A percentile compares a stretch with the other conserved stretches of the same genome.
Evolutionary conservation across 2,329 filamentous ascomycete genomes (phyloP).

Genomic region (Intubia oerlemansii): DNA sequence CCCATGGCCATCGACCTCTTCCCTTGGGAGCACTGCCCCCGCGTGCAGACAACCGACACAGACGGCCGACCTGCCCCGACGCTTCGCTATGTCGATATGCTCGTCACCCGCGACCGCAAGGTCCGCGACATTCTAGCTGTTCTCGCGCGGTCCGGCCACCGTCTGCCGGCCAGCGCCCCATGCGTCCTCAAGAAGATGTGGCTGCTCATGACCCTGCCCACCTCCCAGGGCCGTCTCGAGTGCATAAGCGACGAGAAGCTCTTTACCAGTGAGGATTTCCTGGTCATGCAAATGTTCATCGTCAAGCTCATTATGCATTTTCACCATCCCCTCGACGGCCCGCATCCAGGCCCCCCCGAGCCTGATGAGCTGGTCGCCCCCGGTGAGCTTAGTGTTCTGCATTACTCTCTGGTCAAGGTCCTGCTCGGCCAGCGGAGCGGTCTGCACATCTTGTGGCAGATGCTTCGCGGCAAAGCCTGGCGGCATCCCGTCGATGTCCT

Average conservation of each 20-base stretch:
- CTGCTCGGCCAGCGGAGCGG: constrained; percentile 34
- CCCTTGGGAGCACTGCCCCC: constrained; percentile 35
- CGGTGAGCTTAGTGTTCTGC: too few species aligned
- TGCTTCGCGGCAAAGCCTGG: constrained; percentile 35
- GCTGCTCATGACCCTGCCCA: constrained; percentile 47
- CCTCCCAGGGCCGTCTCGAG: constrained; percentile 27
- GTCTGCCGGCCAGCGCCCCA: constrained; percentile 20
- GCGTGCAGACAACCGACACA: constrained; percentile 6
- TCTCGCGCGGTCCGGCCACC: constrained; percentile 35
- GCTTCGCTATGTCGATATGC: constrained; percentile 47
- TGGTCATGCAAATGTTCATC: constrained; percentile 40
- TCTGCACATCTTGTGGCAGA: constrained; percentile 32
- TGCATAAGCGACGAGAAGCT: constrained; percentile 25
- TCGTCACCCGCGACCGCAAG: constrained; percentile 33
- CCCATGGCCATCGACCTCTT: constrained; percentile 36
- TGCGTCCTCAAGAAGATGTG: constrained; percentile 42
- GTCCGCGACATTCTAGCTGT: constrained; percentile 40
- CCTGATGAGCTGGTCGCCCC: not conserved
- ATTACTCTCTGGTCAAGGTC: constrained; percentile 23
- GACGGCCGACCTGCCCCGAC: constrained; percentile 1
- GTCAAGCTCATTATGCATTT: constrained; percentile 53
- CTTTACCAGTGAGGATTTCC: constrained; percentile 39
- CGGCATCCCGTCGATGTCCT: constrained; percentile 26
- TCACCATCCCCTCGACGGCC: constrained; percentile 37
- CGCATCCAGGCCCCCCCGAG: constrained; percentile 14